Evolutionary conservation across 805 yeast species (phyloP).

Genomic region (Lipomyces kockii): DNA sequence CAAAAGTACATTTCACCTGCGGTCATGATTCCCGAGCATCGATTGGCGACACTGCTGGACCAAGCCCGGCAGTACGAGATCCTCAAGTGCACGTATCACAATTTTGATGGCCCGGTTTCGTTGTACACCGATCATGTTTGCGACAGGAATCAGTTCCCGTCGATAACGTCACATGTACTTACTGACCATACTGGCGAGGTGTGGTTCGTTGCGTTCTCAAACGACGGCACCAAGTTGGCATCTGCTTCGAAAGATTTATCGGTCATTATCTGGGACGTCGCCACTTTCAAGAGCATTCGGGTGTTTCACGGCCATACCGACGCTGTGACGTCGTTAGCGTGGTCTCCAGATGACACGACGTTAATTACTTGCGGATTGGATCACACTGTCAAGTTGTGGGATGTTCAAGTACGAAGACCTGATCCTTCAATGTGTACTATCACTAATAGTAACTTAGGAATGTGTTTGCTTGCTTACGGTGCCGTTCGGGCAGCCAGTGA

Average conservation of each 20-base stretch:
- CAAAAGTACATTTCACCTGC: constrained; percentile 56
- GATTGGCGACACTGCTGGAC: constrained; percentile 55
- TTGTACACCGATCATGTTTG: constrained; percentile 48
- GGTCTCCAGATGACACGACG: constrained; percentile 74
- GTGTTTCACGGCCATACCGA: constrained; percentile 40
- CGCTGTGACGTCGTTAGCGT: constrained; percentile 60
- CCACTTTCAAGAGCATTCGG: constrained; percentile 43
- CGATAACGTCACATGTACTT: constrained; percentile 53
- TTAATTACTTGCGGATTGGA: constrained; percentile 76
- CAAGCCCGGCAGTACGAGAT: constrained; percentile 59
- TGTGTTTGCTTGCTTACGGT: constrained; percentile 22
- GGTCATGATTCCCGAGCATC: constrained; percentile 57
- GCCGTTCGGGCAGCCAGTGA: constrained; percentile 43
- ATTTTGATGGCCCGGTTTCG: constrained; percentile 38
- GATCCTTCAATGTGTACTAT: not conserved
- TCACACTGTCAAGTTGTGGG: constrained; percentile 72
- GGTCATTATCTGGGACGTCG: constrained; percentile 68
- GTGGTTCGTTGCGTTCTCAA: constrained; percentile 81
- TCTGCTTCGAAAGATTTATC: constrained; percentile 73
- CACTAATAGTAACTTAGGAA: constrained; percentile 3
- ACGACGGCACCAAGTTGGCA: constrained; percentile 75
- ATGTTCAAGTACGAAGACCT: constrained; percentile 50
- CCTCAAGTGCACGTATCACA: constrained; percentile 46
- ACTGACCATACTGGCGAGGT: constrained; percentile 70
- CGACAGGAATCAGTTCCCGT: constrained; percentile 52